phyloP scores from a whole-genome alignment of 2,329 filamentous ascomycete species.

The Didymosphaeria variabile region DNA sequence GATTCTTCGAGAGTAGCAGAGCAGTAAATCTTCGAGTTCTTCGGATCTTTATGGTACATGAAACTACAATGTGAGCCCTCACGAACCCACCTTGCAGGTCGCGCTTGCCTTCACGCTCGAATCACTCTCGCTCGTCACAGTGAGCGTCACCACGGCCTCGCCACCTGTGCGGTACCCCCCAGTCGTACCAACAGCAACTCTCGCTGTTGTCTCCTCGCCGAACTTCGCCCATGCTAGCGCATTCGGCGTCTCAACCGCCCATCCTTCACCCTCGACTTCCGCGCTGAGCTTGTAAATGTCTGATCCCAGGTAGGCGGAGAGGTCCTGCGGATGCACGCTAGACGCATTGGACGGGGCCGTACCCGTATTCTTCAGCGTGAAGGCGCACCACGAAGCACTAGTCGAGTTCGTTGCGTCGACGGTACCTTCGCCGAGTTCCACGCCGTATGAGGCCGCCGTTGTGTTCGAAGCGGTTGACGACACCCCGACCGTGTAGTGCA shows the following conservation, averaged over 20 bases:
- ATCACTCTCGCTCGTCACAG: slow-evolving; percentile 22
- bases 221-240: slow-evolving; percentile 53
- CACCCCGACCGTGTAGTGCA: slow-evolving; percentile 61
- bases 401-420: slow-evolving; percentile 30
- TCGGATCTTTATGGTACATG: not conserved
- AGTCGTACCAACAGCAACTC: slow-evolving; percentile 53
- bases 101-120: slow-evolving; percentile 14
- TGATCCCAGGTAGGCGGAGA: slow-evolving; percentile 52
- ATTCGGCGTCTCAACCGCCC: slow-evolving; percentile 55
- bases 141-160: slow-evolving; percentile 24
- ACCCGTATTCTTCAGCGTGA: slow-evolving; percentile 60
- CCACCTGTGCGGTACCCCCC: slow-evolving; percentile 38
- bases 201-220: slow-evolving; percentile 50
- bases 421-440: slow-evolving; percentile 51
- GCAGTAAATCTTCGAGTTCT: not conserved
- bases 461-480: slow-evolving; percentile 52
- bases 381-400: slow-evolving; percentile 54
- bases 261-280: slow-evolving; percentile 56
- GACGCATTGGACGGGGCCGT: slow-evolving; percentile 27
- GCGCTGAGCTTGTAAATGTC: slow-evolving; percentile 61
- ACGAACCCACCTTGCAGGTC: slow-evolving; percentile 18
- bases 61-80: not conserved
- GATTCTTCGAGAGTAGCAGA: no score
- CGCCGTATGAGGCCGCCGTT: slow-evolving; percentile 45
- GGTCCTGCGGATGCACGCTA: slow-evolving; percentile 44